Conservation (phyloP, 306 rosid genomes). For the Echinosophora koreensis region DNA sequence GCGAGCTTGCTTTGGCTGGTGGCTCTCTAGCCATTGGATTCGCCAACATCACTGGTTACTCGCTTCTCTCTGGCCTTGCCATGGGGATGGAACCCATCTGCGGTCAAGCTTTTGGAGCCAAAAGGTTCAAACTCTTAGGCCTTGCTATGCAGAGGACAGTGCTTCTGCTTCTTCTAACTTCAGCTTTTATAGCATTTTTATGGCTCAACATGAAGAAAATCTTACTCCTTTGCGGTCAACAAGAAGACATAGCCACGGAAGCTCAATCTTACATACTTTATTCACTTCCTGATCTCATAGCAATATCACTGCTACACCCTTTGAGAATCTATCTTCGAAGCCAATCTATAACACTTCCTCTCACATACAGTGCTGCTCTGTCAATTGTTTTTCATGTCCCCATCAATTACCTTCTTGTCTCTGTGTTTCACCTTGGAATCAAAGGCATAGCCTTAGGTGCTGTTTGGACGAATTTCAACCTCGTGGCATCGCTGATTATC, state of each 20-base stretch:
- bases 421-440: slow-evolving; percentile 65
- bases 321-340: slow-evolving; percentile 76
- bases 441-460: slow-evolving; percentile 78
- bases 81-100: slow-evolving; percentile 98
- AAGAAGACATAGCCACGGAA: slow-evolving; percentile 60
- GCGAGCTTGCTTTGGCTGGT: slow-evolving; percentile 81
- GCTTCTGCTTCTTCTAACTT: slow-evolving; percentile 69
- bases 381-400: slow-evolving; percentile 80
- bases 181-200: slow-evolving; percentile 59
- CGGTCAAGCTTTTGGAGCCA: slow-evolving; percentile 93
- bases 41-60: slow-evolving; percentile 90
- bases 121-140: slow-evolving; percentile 78
- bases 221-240: slow-evolving; percentile 71
- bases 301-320: slow-evolving; percentile 81
- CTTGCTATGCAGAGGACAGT: slow-evolving; percentile 74
- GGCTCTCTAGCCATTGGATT: slow-evolving; percentile 90
- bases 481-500: slow-evolving; percentile 62
- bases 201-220: slow-evolving; percentile 81
- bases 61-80: slow-evolving; percentile 89
- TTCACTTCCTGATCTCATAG: slow-evolving; percentile 85
- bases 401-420: slow-evolving; percentile 77
- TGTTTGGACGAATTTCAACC: slow-evolving; percentile 84
- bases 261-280: slow-evolving; percentile 78
- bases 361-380: slow-evolving; percentile 69
- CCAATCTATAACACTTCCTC: slow-evolving; percentile 83